phyloP scores from a whole-genome alignment of 176 grass and related monocot genomes.

The Carex kokanica region DNA sequence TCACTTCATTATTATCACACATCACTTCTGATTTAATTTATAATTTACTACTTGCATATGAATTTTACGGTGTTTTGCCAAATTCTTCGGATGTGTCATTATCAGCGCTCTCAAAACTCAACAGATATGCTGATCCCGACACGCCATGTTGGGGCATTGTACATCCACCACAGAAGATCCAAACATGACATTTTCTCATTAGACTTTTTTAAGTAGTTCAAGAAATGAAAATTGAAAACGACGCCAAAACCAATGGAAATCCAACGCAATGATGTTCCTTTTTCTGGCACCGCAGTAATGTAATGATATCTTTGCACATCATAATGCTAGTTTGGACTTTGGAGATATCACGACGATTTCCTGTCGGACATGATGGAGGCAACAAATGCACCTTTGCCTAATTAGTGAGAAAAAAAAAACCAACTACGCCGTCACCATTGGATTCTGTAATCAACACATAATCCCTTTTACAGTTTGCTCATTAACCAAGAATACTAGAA shows the following conservation, averaged over 20 bases:
- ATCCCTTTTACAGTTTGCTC: not conserved
- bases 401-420: not conserved
- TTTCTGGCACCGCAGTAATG: not conserved
- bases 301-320: constrained; percentile 4
- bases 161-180: not conserved
- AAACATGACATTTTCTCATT: not conserved
- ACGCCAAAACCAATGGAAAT: not conserved
- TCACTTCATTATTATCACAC: not conserved
- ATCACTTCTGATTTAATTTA: not conserved
- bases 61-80: not conserved
- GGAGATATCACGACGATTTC: constrained; percentile 19
- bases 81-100: not conserved
- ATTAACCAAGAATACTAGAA: not conserved
- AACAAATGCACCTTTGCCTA: not conserved
- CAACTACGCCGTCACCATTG: not conserved
- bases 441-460: not conserved
- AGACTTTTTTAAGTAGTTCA: not conserved
- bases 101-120: not conserved
- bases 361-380: constrained; percentile 2
- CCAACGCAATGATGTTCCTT: not conserved
- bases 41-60: not conserved
- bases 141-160: not conserved
- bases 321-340: constrained; percentile 18
- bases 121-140: not conserved
- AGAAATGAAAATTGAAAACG: constrained; percentile 15